phyloP scores from a whole-genome alignment of 805 yeast genomes.

The Starmerella floris region DNA sequence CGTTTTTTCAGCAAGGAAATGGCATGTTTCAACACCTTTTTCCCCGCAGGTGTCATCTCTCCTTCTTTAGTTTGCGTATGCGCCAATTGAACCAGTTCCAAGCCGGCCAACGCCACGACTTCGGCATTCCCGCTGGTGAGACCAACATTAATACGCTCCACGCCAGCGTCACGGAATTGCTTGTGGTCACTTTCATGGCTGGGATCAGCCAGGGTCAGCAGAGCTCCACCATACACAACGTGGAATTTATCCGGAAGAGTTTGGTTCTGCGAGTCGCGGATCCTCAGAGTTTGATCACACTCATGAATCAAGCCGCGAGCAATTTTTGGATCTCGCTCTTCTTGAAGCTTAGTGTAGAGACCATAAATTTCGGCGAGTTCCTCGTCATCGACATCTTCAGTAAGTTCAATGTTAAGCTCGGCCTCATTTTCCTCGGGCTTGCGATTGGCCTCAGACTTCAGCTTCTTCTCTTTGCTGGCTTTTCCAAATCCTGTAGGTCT shows the following conservation, averaged over 20 bases:
- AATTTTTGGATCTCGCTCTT: slow-evolving; percentile 35
- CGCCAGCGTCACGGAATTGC: slow-evolving; percentile 54
- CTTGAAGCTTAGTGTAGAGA: slow-evolving; percentile 51
- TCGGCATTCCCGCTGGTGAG: slow-evolving; percentile 23
- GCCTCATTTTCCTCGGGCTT: slow-evolving; percentile 22
- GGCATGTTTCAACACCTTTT: slow-evolving; percentile 4
- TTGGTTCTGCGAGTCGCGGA: slow-evolving; percentile 22
- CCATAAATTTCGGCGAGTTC: slow-evolving; percentile 66
- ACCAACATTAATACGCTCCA: slow-evolving; percentile 57
- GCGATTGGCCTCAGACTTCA: slow-evolving; percentile 2
- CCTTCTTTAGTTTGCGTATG: slow-evolving; percentile 11
- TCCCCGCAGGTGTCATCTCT: slow-evolving; percentile 2
- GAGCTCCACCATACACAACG: slow-evolving; percentile 58
- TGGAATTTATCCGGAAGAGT: slow-evolving; percentile 38
- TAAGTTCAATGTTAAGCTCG: slow-evolving; percentile 53
- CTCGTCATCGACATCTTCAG: slow-evolving; percentile 60
- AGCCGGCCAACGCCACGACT: slow-evolving; percentile 13
- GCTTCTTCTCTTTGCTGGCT: slow-evolving; percentile 37
- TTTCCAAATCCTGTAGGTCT: slow-evolving; percentile 56
- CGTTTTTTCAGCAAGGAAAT: slow-evolving; percentile 3
- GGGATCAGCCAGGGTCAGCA: slow-evolving; percentile 26
- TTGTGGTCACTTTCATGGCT: slow-evolving; percentile 22
- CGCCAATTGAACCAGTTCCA: slow-evolving; percentile 15
- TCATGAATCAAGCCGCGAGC: slow-evolving; percentile 77
- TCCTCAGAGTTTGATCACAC: slow-evolving; percentile 57